These are phyloP conservation scores for Metschnikowia chrysomelidarum DNA, from an alignment of 805 yeast species.

Conservation along the genomic window DNA sequence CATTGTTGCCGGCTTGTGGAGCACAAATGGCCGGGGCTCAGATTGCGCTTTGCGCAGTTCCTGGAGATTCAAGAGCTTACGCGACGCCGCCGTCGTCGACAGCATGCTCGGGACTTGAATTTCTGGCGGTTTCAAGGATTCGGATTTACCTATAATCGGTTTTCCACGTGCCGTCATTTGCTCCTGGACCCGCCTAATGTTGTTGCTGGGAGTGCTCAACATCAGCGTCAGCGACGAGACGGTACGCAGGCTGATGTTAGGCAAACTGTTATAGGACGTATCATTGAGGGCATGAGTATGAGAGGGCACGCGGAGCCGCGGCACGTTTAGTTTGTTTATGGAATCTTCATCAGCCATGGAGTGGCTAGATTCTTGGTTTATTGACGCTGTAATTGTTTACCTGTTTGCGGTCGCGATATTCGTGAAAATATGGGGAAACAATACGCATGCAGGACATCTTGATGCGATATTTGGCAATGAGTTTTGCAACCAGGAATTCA, in stretches of 20 bases:
- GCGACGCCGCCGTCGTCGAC: constrained; percentile 25
- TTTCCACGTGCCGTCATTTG: constrained; percentile 19
- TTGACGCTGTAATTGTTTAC: too few species aligned
- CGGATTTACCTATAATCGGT: constrained; percentile 3
- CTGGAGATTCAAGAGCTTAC: constrained; percentile 38
- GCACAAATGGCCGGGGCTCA: constrained; percentile 23
- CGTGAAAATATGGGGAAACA: too few species aligned
- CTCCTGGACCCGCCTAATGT: constrained; percentile 33
- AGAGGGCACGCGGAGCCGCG: constrained; percentile 17
- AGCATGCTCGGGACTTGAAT: constrained; percentile 8
- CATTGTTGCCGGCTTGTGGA: constrained; percentile 33
- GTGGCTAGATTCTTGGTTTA: too few species aligned
- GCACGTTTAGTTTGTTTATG: constrained; percentile 11
- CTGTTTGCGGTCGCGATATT: too few species aligned
- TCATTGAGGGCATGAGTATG: constrained; percentile 8
- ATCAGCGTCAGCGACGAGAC: constrained; percentile 38
- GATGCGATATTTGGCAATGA: too few species aligned
- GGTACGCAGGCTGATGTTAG: constrained; percentile 28
- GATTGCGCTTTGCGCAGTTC: constrained; percentile 31
- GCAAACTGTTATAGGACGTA: constrained; percentile 10
- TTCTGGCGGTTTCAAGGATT: constrained; percentile 8
- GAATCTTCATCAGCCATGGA: constrained; percentile 16
- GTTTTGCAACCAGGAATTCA: too few species aligned
- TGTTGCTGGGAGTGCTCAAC: constrained; percentile 43
- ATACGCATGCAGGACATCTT: too few species aligned